Percentiles rank a stretch among this genome's conserved stretches.
phyloP scores from a whole-genome alignment of 331 rosid genomes.

The Rosa hybrid region DNA sequence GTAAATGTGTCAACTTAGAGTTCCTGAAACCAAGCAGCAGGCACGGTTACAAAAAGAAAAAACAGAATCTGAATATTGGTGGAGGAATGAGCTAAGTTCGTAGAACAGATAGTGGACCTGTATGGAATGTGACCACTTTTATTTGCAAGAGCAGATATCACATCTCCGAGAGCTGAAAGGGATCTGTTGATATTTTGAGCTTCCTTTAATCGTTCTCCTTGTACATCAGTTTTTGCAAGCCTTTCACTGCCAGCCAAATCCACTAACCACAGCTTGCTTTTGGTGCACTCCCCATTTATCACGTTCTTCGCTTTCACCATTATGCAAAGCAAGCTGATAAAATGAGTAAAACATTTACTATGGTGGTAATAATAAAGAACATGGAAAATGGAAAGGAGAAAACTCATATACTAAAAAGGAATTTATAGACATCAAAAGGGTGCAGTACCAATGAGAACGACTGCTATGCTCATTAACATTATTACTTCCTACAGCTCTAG shows the following conservation, averaged over 20 bases:
- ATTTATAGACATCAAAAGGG: not conserved
- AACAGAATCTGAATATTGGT: constrained; percentile 10
- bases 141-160: constrained; percentile 78
- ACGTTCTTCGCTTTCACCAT: constrained; percentile 76
- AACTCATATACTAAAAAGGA: not conserved
- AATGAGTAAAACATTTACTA: not conserved
- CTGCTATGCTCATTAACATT: constrained; percentile 90
- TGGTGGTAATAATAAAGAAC: constrained; percentile 15
- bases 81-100: constrained; percentile 10
- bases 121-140: constrained; percentile 86
- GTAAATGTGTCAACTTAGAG: constrained; percentile 92
- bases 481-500: constrained; percentile 84
- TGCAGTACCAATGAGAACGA: constrained; percentile 80
- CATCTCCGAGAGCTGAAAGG: constrained; percentile 90
- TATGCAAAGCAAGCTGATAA: constrained; percentile 74
- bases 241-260: constrained; percentile 97
- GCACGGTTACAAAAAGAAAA: constrained; percentile 4
- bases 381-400: not conserved
- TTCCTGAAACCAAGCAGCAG: constrained; percentile 60
- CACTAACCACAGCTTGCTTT: constrained; percentile 94
- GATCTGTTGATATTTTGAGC: constrained; percentile 88
- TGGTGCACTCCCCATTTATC: constrained; percentile 71
- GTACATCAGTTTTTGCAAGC: constrained; percentile 81
- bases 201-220: constrained; percentile 84
- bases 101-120: constrained; percentile 48